Evolutionary conservation across 495 filamentous ascomycete species (phyloP).

Genomic region (Penicillium salamii): DNA sequence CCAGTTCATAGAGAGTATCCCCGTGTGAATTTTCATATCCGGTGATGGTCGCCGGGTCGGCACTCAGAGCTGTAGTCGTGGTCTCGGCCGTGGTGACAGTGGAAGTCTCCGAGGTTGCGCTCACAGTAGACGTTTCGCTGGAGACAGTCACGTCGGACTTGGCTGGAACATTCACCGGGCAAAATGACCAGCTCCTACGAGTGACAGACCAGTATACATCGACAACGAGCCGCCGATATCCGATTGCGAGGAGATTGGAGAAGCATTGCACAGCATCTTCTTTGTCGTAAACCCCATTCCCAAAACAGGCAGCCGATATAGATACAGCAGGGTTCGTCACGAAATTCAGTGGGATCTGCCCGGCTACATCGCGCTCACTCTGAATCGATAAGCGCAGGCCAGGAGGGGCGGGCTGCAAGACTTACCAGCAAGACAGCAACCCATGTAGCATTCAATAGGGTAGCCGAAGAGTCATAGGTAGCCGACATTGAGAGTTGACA

Average conservation of each 20-base stretch:
- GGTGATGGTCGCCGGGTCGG: conserved; percentile 24
- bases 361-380: conserved; percentile 61
- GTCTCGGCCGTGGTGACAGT: conserved; percentile 18
- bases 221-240: conserved; percentile 57
- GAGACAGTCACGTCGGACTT: conserved; percentile 23
- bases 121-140: conserved; percentile 18
- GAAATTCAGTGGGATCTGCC: conserved; percentile 60
- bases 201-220: conserved; percentile 63
- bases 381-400: conserved; percentile 14
- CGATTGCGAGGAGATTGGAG: conserved; percentile 58
- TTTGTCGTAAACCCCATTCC: conserved; percentile 47
- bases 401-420: background rate
- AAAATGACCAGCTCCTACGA: conserved; percentile 54
- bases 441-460: conserved; percentile 34
- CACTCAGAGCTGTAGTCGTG: conserved; percentile 24
- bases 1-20: conserved; percentile 45
- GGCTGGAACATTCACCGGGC: conserved; percentile 47
- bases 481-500: conserved; percentile 30
- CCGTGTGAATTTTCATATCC: conserved; percentile 28
- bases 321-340: conserved; percentile 54
- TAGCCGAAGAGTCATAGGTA: conserved; percentile 31
- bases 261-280: conserved; percentile 48
- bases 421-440: conserved; percentile 36
- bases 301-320: conserved; percentile 58
- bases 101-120: conserved; percentile 11